Percentiles rank a stretch among this genome's conserved stretches.
Evolutionary conservation across 495 filamentous ascomycete genomes (phyloP).

Genomic region (Annulohypoxylon stygium): DNA sequence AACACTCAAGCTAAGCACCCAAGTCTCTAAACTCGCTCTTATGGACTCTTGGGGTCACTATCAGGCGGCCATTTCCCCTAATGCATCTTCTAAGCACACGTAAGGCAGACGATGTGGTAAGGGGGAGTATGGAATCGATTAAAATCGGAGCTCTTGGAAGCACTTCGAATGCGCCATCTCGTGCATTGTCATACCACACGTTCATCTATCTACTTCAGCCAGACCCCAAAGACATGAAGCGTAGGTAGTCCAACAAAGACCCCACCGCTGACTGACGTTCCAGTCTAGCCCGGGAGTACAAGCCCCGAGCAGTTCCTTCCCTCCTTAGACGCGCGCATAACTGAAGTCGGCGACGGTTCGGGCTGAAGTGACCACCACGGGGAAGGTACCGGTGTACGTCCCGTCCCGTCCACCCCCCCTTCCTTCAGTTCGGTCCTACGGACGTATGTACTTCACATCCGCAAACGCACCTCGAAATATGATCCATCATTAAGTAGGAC

Average conservation of each 20-base stretch:
- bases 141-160: neutral
- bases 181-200: neutral
- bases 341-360: neutral
- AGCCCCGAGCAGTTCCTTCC: slow-evolving; percentile 1
- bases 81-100: too few relatives aligned
- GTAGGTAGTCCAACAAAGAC: neutral
- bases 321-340: neutral
- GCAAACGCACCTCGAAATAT: neutral
- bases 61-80: too few relatives aligned
- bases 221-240: neutral
- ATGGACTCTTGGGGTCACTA: too few relatives aligned
- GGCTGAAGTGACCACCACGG: neutral
- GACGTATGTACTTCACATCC: neutral
- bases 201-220: neutral
- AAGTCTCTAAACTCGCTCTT: too few relatives aligned
- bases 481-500: neutral
- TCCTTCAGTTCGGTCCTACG: neutral
- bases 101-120: too few relatives aligned
- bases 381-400: neutral
- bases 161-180: neutral
- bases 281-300: neutral
- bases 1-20: too few relatives aligned
- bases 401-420: neutral
- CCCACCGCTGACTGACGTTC: neutral
- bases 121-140: too few relatives aligned